These are phyloP conservation scores for Xylaria sp. DNA, from an alignment of 2,329 filamentous ascomycete species.

Conservation along the genomic window DNA sequence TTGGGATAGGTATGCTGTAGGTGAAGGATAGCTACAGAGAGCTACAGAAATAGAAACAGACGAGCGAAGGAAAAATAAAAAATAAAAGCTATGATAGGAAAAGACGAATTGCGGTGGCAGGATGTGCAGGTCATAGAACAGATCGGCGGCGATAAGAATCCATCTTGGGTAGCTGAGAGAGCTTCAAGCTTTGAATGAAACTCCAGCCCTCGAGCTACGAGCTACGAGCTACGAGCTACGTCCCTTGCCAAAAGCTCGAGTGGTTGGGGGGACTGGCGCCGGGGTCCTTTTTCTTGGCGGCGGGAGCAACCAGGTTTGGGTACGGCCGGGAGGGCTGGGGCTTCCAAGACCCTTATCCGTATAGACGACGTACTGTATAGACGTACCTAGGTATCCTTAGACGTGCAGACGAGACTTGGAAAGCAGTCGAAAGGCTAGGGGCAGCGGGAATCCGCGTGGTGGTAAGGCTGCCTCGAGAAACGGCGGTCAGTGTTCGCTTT, in stretches of 20 bases:
- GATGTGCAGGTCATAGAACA: conserved; percentile 3
- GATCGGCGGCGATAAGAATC: conserved; percentile 8
- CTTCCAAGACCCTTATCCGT: background rate
- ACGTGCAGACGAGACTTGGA: background rate
- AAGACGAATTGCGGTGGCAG: conserved; percentile 19
- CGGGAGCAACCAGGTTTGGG: background rate
- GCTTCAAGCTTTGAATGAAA: conserved; percentile 15
- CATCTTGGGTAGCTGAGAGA: conserved; percentile 13
- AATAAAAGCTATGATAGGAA: background rate
- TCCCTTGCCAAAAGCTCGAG: background rate
- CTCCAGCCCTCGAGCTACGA: no score
- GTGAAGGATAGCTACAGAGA: conserved; percentile 11
- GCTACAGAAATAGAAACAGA: background rate
- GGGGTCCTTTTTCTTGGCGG: conserved; percentile 1
- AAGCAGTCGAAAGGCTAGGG: no score
- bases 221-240: background rate
- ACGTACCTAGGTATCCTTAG: no score
- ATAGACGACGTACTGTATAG: no score
- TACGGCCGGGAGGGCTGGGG: background rate
- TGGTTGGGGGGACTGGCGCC: conserved; percentile 2
- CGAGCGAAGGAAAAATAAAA: background rate
- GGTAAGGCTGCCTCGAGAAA: background rate
- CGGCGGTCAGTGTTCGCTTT: background rate
- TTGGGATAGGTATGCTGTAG: conserved; percentile 15
- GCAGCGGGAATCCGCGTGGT: background rate